Percentiles rank a stretch among this genome's conserved stretches.
Conservation (phyloP, 1,139 yeast genomes). For the Entelexis sorbosivorans region DNA sequence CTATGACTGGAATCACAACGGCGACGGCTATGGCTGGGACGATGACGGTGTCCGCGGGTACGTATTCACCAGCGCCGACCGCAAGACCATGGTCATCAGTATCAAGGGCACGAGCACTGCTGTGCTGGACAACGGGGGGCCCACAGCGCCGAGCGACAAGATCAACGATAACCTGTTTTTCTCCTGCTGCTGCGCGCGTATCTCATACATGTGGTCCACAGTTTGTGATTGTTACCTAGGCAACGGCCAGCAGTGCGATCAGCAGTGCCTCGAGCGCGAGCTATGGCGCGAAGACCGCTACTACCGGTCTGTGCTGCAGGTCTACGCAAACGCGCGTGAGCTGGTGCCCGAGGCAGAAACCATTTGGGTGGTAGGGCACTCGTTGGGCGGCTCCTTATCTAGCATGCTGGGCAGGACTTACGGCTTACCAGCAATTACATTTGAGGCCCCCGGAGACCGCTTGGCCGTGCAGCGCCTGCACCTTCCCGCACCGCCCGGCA, state of each 20-base stretch:
- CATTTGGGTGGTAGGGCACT: conserved; percentile 92
- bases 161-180: conserved; percentile 77
- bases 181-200: conserved; percentile 93
- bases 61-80: conserved; percentile 58
- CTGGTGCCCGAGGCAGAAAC: conserved; percentile 56
- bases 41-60: conserved; percentile 82
- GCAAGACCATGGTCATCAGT: conserved; percentile 63
- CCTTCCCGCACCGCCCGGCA: conserved; percentile 86
- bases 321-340: conserved; percentile 59
- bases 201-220: conserved; percentile 84
- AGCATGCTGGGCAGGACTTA: conserved; percentile 75
- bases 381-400: conserved; percentile 84
- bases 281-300: conserved; percentile 65
- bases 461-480: conserved; percentile 75
- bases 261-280: conserved; percentile 72
- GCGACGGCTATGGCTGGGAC: conserved; percentile 68
- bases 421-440: conserved; percentile 82
- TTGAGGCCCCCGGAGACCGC: conserved; percentile 89
- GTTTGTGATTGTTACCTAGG: conserved; percentile 86
- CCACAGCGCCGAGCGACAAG: conserved; percentile 72
- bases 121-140: conserved; percentile 62
- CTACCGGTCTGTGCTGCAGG: conserved; percentile 67
- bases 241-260: conserved; percentile 61
- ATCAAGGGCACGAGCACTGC: conserved; percentile 92
- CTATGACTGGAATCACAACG: conserved; percentile 18